These are phyloP conservation scores for Monosporascus sp. DNA, from an alignment of 2,329 filamentous ascomycete genomes.

Conservation along the genomic window DNA sequence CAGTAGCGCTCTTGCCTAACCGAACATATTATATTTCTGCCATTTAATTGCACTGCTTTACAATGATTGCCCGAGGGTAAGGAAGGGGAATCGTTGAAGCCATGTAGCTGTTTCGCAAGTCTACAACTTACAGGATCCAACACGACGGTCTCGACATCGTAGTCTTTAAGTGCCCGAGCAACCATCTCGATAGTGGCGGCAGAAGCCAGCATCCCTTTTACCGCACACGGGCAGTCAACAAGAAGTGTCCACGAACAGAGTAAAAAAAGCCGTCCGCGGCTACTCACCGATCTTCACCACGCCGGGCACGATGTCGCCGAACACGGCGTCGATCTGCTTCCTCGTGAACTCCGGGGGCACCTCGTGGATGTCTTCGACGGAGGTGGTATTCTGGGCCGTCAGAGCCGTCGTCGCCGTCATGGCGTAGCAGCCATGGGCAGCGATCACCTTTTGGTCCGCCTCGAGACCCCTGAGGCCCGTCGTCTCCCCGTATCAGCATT, in stretches of 20 bases:
- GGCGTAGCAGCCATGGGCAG: conserved; percentile 88
- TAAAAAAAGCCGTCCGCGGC: neutral
- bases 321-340: conserved; percentile 79
- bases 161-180: conserved; percentile 55
- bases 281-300: conserved; percentile 82
- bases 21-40: neutral
- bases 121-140: conserved; percentile 64
- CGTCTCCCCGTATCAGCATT: too few relatives aligned
- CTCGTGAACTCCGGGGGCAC: conserved; percentile 73
- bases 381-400: conserved; percentile 91
- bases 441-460: conserved; percentile 91
- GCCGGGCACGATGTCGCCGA: conserved; percentile 81
- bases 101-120: neutral
- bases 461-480: conserved; percentile 68
- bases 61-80: too few relatives aligned
- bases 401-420: conserved; percentile 94
- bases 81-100: too few relatives aligned
- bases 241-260: neutral
- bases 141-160: conserved; percentile 56
- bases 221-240: neutral
- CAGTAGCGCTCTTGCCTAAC: neutral
- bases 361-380: conserved; percentile 75
- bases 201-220: conserved; percentile 74
- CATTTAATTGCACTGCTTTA: neutral
- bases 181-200: conserved; percentile 65